A percentile compares a stretch with the other conserved stretches of the same genome.
Evolutionary conservation across 805 yeast genomes (phyloP).

Genomic region (Metschnikowia kofuensis): DNA sequence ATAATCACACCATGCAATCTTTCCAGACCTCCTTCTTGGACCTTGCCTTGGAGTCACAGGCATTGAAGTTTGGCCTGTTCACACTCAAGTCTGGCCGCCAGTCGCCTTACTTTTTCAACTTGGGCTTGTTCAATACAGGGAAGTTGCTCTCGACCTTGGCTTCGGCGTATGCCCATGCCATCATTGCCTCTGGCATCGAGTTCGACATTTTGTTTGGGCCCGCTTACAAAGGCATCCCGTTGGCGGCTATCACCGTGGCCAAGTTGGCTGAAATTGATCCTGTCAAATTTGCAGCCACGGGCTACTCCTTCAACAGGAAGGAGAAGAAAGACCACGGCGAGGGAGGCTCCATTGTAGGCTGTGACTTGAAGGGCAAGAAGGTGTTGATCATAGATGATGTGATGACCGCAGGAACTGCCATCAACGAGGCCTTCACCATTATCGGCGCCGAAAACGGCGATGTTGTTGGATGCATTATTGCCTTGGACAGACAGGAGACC

Average conservation of each 20-base stretch:
- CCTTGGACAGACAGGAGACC: constrained; percentile 94
- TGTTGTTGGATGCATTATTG: constrained; percentile 82
- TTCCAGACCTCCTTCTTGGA: constrained; percentile 71
- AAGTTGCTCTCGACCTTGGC: constrained; percentile 76
- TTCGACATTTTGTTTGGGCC: constrained; percentile 95
- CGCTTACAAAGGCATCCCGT: constrained; percentile 95
- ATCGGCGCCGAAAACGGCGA: constrained; percentile 66
- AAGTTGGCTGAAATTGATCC: constrained; percentile 89
- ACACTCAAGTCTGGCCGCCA: constrained; percentile 88
- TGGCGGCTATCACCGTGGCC: constrained; percentile 89
- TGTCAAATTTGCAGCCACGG: constrained; percentile 66
- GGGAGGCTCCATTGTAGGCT: constrained; percentile 94
- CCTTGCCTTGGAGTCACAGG: constrained; percentile 75
- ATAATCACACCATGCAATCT: constrained; percentile 28
- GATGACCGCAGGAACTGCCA: constrained; percentile 98
- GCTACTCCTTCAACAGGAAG: constrained; percentile 94
- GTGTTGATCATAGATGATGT: constrained; percentile 93
- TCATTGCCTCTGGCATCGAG: constrained; percentile 74
- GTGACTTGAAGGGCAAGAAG: constrained; percentile 63
- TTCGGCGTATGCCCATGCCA: constrained; percentile 84
- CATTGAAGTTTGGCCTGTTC: constrained; percentile 84
- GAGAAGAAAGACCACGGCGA: constrained; percentile 98
- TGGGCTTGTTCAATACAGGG: constrained; percentile 82
- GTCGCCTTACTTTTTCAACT: constrained; percentile 90
- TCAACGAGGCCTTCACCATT: constrained; percentile 86